Conservation (phyloP, 2,329 filamentous ascomycete genomes). For the Diaporthe aspalathi region DNA sequence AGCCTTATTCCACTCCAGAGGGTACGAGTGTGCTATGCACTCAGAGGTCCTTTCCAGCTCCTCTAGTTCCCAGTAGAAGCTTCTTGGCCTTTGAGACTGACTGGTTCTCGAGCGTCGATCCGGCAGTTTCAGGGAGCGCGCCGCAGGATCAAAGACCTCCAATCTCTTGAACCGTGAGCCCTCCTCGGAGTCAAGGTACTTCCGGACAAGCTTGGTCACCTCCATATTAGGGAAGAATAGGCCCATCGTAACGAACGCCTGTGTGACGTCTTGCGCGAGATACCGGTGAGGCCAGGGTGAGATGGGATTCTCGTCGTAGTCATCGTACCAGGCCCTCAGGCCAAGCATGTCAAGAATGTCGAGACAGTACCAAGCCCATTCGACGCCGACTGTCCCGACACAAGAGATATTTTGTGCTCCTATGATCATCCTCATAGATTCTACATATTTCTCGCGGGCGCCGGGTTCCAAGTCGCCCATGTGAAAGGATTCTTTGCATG, state of each 20-base stretch:
- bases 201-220: slow-evolving; percentile 35
- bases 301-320: slow-evolving; percentile 39
- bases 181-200: slow-evolving; percentile 3
- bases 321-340: slow-evolving; percentile 42
- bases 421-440: slow-evolving; percentile 51
- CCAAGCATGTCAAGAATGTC: slow-evolving; percentile 46
- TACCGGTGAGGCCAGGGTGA: slow-evolving; percentile 50
- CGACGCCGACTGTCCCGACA: slow-evolving; percentile 21
- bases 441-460: slow-evolving; percentile 51
- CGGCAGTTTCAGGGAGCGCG: not conserved
- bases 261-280: slow-evolving; percentile 51
- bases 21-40: not conserved
- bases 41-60: not conserved
- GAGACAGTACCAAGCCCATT: slow-evolving; percentile 47
- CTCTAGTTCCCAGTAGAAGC: slow-evolving; percentile 21
- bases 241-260: slow-evolving; percentile 51
- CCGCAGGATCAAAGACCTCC: slow-evolving; percentile 1
- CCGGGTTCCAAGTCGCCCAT: slow-evolving; percentile 55
- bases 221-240: slow-evolving; percentile 52
- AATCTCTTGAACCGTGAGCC: slow-evolving; percentile 10
- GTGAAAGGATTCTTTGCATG: slow-evolving; percentile 58
- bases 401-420: slow-evolving; percentile 44
- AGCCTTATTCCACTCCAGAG: not conserved
- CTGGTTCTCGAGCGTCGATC: slow-evolving; percentile 2
- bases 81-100: not conserved